phyloP scores from a whole-genome alignment of 345 rosid genomes.

The Noccaea bulbosa region DNA sequence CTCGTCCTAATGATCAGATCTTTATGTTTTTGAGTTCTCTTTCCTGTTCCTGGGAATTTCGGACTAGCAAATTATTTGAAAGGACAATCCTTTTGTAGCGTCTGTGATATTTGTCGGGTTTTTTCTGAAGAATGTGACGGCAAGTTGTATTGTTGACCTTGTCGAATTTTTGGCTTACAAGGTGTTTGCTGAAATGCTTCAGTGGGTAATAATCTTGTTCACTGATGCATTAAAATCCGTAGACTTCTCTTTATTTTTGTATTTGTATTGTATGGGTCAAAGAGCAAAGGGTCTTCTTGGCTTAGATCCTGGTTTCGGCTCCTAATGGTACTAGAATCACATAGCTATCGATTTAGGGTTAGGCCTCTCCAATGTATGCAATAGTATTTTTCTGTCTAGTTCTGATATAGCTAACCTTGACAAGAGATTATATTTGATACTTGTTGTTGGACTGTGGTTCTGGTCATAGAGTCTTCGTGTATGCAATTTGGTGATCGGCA shows the following conservation, averaged over 20 bases:
- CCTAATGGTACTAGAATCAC: not conserved
- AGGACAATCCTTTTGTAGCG: not conserved
- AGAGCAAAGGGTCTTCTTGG: not conserved
- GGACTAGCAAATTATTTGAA: not conserved
- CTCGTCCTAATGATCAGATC: constrained; percentile 6
- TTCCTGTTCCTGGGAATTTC: not conserved
- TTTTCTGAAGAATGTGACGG: constrained; percentile 13
- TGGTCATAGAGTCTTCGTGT: constrained; percentile 22
- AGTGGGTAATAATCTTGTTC: constrained; percentile 12
- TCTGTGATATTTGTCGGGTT: not conserved
- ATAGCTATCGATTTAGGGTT: constrained; percentile 14
- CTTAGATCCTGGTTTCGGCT: constrained; percentile 7
- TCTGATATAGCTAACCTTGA: constrained; percentile 24
- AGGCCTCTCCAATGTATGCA: not conserved
- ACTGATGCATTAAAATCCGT: not conserved
- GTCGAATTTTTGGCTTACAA: constrained; percentile 20
- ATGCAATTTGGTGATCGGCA: constrained; percentile 18
- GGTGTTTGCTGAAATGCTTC: constrained; percentile 41
- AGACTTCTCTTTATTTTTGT: not conserved
- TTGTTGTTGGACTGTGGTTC: constrained; percentile 12
- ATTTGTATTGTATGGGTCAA: not conserved
- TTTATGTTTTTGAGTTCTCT: not conserved
- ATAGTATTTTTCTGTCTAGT: not conserved
- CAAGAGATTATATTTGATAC: constrained; percentile 1
- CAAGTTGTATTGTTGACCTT: not conserved